Evolutionary conservation across 257 asterid genomes (phyloP).

Genomic region (Nicotiana paniculata): DNA sequence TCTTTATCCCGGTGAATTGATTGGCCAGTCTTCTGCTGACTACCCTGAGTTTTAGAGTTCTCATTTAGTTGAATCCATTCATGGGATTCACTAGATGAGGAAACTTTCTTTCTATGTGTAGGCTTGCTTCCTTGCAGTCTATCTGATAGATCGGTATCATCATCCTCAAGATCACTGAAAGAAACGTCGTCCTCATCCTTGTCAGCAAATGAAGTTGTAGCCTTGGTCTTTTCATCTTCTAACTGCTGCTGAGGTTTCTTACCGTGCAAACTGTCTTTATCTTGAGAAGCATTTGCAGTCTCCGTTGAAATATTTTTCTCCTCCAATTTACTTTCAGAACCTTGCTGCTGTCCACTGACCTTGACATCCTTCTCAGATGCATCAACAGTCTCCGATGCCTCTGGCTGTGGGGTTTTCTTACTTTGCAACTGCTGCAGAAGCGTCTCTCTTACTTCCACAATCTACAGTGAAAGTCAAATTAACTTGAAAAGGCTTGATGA

Average conservation of each 20-base stretch:
- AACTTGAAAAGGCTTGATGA: slow-evolving; percentile 5
- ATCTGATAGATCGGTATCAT: slow-evolving; percentile 30
- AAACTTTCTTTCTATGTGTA: slow-evolving; percentile 22
- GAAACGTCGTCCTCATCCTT: slow-evolving; percentile 52
- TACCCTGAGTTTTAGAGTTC: slow-evolving; percentile 21
- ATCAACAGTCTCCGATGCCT: slow-evolving; percentile 24
- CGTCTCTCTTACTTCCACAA: slow-evolving; percentile 53
- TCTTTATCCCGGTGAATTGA: slow-evolving; percentile 38
- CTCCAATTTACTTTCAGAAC: slow-evolving; percentile 10
- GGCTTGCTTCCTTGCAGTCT: slow-evolving; percentile 16
- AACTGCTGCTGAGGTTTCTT: slow-evolving; percentile 18
- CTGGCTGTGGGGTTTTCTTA: slow-evolving; percentile 27
- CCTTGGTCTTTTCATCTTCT: slow-evolving; percentile 14
- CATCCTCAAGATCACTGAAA: slow-evolving; percentile 73
- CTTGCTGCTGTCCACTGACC: slow-evolving; percentile 14
- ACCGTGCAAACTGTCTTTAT: slow-evolving; percentile 16
- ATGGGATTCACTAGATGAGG: slow-evolving; percentile 29
- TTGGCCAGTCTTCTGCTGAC: slow-evolving; percentile 21
- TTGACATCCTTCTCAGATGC: background rate
- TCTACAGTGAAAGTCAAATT: slow-evolving; percentile 30
- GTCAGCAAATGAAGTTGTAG: slow-evolving; percentile 10
- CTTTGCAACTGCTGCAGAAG: slow-evolving; percentile 48
- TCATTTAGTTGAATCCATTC: slow-evolving; percentile 51
- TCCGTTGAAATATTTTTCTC: slow-evolving; percentile 16
- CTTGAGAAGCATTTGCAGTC: slow-evolving; percentile 19